These are phyloP conservation scores for Fusarium siculi DNA, from an alignment of 2,329 filamentous ascomycete genomes.

Conservation along the genomic window DNA sequence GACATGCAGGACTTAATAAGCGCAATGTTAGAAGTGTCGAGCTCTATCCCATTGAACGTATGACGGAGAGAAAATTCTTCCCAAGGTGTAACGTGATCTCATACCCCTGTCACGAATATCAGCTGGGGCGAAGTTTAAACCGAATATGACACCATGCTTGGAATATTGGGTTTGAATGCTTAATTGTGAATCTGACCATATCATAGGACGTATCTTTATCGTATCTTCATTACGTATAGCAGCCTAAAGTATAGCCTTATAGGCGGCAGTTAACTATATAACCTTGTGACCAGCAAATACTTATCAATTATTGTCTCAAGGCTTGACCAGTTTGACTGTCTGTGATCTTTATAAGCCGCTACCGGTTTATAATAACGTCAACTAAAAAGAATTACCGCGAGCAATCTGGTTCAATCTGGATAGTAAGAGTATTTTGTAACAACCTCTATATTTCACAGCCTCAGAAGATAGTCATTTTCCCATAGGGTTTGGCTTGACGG, in stretches of 20 bases:
- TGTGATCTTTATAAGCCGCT: background rate
- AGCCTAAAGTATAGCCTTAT: background rate
- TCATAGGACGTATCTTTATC: accelerated
- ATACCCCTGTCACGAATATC: background rate
- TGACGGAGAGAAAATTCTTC: background rate
- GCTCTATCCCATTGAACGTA: background rate
- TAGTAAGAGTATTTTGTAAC: background rate
- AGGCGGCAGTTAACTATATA: background rate
- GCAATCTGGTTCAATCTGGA: background rate
- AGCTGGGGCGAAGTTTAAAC: background rate
- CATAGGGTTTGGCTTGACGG: too few species aligned
- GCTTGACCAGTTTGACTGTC: background rate
- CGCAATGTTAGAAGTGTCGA: background rate
- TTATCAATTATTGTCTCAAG: background rate
- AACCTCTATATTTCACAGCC: background rate
- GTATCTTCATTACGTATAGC: background rate
- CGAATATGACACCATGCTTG: background rate
- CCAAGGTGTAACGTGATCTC: background rate
- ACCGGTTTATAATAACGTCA: background rate
- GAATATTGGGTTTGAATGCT: background rate
- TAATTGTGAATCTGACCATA: background rate
- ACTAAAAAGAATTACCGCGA: background rate
- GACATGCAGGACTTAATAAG: background rate
- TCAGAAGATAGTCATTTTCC: accelerated
- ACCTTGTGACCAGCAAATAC: background rate